These are phyloP conservation scores for Metarhizium guizhouense DNA, from an alignment of 2,329 filamentous ascomycete species.

Conservation along the genomic window DNA sequence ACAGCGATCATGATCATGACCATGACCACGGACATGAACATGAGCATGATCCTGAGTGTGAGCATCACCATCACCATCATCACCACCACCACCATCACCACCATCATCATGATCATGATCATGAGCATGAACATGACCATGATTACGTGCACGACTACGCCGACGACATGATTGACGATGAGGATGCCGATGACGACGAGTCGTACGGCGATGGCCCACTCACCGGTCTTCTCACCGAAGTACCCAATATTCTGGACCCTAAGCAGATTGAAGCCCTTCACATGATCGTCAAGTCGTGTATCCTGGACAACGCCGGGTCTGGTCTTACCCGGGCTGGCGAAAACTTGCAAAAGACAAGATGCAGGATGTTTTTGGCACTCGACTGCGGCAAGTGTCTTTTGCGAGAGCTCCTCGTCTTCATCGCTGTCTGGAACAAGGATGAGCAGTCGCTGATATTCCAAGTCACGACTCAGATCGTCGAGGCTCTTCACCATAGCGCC, in stretches of 20 bases:
- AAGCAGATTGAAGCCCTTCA: slow-evolving; percentile 93
- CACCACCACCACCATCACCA: slow-evolving; percentile 12
- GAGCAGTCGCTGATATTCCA: slow-evolving; percentile 94
- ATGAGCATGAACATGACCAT: slow-evolving; percentile 24
- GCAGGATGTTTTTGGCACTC: slow-evolving; percentile 79
- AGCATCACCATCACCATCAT: slow-evolving; percentile 23
- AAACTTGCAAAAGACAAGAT: slow-evolving; percentile 84
- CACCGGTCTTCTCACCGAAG: slow-evolving; percentile 81
- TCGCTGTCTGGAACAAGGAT: slow-evolving; percentile 91
- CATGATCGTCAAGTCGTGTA: slow-evolving; percentile 95
- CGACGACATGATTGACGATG: slow-evolving; percentile 53
- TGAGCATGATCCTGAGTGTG: slow-evolving; percentile 36
- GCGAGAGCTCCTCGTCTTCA: slow-evolving; percentile 87
- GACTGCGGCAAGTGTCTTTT: slow-evolving; percentile 86
- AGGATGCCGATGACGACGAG: slow-evolving; percentile 64
- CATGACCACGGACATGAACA: slow-evolving; percentile 12
- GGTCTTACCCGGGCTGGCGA: slow-evolving; percentile 58
- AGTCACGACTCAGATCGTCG: slow-evolving; percentile 91
- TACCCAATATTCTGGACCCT: slow-evolving; percentile 87
- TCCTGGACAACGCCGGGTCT: slow-evolving; percentile 72
- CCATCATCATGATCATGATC: slow-evolving; percentile 15
- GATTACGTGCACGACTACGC: slow-evolving; percentile 27
- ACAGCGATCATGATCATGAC: slow-evolving; percentile 21
- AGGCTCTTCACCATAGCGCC: slow-evolving; percentile 81
- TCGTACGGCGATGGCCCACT: slow-evolving; percentile 72